Evolutionary conservation across 495 filamentous ascomycete species (phyloP).

Genomic region (Aspergillus homomorphus): DNA sequence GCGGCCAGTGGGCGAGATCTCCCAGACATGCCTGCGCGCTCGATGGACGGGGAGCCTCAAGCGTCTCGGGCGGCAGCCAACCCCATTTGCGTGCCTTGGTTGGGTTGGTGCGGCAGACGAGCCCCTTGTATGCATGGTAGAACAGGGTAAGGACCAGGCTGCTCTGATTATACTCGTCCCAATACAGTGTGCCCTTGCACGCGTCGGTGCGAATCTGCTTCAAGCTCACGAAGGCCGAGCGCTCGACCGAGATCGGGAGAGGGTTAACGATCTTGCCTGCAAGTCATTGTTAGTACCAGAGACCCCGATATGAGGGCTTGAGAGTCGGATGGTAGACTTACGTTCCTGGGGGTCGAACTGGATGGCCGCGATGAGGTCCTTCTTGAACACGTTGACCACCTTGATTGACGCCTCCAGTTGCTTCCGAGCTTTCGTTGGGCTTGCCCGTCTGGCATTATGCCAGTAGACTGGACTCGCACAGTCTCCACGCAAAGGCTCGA

Average conservation of each 20-base stretch:
- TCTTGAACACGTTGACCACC: constrained; percentile 24
- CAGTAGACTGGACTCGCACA: constrained; percentile 15
- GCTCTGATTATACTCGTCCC: constrained; percentile 51
- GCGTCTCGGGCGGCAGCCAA: constrained; percentile 19
- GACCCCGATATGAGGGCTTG: not conserved
- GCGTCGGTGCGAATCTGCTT: constrained; percentile 22
- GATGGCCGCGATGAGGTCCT: constrained; percentile 10
- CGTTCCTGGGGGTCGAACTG: constrained; percentile 8
- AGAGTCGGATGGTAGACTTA: constrained; percentile 4
- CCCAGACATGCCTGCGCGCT: constrained; percentile 4
- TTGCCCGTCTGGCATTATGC: constrained; percentile 14
- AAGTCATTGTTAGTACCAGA: too few species aligned
- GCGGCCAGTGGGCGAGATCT: constrained; percentile 17
- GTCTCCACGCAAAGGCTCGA: constrained; percentile 22
- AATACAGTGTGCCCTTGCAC: constrained; percentile 23
- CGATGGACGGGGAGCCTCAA: constrained; percentile 13
- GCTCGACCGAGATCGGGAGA: constrained; percentile 12
- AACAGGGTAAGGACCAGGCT: constrained; percentile 61
- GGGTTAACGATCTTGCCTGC: constrained; percentile 19
- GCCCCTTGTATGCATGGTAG: constrained; percentile 44
- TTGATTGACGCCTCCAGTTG: constrained; percentile 21
- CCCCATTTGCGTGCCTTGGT: constrained; percentile 17
- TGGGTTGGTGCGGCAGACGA: constrained; percentile 12
- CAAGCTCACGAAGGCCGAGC: constrained; percentile 18
- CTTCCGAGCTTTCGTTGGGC: constrained; percentile 11